Percentiles rank a stretch among this genome's conserved stretches.
Conservation (phyloP, 129 eudicot species). For the Escallonia herrerae region DNA sequence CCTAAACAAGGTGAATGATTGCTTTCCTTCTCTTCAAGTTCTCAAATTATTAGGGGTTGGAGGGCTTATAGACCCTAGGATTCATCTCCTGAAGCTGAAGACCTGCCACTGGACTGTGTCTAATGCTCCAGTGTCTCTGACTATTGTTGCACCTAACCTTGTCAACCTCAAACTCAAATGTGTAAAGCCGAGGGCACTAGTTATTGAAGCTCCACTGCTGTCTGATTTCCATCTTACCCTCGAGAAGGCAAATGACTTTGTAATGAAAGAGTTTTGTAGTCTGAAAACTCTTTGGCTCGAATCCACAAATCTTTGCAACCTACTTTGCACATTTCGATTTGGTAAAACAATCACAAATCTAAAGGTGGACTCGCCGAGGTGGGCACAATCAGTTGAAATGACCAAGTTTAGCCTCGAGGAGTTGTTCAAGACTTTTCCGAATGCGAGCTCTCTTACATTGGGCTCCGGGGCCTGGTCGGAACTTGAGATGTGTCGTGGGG, state of each 20-base stretch:
- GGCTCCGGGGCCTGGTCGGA: constrained; percentile 47
- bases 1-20: constrained; percentile 38
- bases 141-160: constrained; percentile 52
- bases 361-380: constrained; percentile 27
- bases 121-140: constrained; percentile 47
- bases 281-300: constrained; percentile 44
- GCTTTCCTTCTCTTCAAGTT: constrained; percentile 53
- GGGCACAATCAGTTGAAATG: constrained; percentile 13
- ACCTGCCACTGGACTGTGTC: constrained; percentile 53
- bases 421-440: constrained; percentile 38
- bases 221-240: constrained; percentile 43
- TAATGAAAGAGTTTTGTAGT: constrained; percentile 22
- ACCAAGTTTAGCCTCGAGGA: constrained; percentile 36
- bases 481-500: constrained; percentile 25
- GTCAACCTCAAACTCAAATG: constrained; percentile 47
- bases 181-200: constrained; percentile 35
- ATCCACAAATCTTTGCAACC: constrained; percentile 27
- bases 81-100: constrained; percentile 45
- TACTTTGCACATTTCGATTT: constrained; percentile 27
- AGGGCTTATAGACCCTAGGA: constrained; percentile 51
- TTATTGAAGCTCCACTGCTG: constrained; percentile 47
- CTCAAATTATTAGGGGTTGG: constrained; percentile 70
- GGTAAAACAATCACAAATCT: constrained; percentile 28
- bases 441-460: constrained; percentile 38
- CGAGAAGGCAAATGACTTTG: constrained; percentile 31